Conservation (phyloP, 139 green algal species). For the Ettlia oleoabundans region DNA sequence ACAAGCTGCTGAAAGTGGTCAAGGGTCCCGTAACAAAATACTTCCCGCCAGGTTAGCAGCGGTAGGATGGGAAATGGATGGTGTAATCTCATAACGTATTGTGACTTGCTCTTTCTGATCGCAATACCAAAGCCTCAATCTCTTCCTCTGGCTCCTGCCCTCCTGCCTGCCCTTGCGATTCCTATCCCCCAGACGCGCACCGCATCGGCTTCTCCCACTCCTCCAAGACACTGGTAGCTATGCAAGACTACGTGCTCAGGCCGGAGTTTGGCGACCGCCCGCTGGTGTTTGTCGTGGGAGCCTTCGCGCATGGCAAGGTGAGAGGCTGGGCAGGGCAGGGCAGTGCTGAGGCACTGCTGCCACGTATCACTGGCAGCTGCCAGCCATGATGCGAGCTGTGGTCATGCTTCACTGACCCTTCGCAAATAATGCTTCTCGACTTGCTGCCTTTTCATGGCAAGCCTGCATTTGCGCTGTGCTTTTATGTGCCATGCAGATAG, state of each 20-base stretch:
- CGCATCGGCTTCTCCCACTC: constrained; percentile 87
- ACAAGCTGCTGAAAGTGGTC: constrained; percentile 95
- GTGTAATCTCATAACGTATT: too few relatives aligned
- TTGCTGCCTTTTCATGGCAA: too few relatives aligned
- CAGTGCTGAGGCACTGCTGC: too few relatives aligned
- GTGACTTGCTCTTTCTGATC: too few relatives aligned
- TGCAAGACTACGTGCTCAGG: constrained; percentile 22
- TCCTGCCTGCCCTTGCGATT: neutral
- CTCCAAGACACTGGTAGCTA: constrained; percentile 42
- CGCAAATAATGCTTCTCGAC: too few relatives aligned
- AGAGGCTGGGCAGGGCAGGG: neutral
- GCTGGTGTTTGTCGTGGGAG: constrained; percentile 91
- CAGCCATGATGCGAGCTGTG: too few relatives aligned
- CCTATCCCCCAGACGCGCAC: constrained; percentile 45
- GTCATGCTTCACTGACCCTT: too few relatives aligned
- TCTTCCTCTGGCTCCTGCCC: neutral
- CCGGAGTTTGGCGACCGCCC: constrained; percentile 46
- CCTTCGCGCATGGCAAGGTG: constrained; percentile 86
- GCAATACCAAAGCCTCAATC: too few relatives aligned
- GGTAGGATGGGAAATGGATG: neutral
- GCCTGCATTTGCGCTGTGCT: too few relatives aligned
- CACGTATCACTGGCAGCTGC: too few relatives aligned
- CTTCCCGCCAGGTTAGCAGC: constrained; percentile 62
- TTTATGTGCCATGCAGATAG: constrained; percentile 64
- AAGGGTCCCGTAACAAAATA: constrained; percentile 91